These are phyloP conservation scores for Leccinum olivaceoglutinosum DNA, from an alignment of 1,284 basidiomycete genomes.

Conservation along the genomic window DNA sequence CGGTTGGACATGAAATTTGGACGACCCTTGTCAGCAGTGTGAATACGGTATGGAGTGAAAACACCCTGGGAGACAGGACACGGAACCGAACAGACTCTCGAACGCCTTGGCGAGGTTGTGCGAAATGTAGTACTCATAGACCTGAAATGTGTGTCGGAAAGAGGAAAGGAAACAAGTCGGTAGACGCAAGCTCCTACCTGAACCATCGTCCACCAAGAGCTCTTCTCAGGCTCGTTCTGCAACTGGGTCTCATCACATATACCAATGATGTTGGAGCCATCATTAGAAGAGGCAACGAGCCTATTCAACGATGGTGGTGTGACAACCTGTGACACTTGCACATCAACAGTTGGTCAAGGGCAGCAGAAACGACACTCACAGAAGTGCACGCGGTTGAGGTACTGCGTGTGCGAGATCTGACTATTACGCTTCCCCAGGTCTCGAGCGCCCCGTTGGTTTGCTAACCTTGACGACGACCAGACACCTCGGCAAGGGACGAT, in stretches of 20 bases:
- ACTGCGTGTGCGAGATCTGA: slow-evolving; percentile 93
- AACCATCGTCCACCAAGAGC: not conserved
- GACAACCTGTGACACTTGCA: not conserved
- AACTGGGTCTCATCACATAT: not conserved
- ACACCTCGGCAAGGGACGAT: slow-evolving; percentile 39
- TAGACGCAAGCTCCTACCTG: not conserved
- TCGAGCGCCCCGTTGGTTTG: slow-evolving; percentile 89
- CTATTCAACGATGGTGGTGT: not conserved
- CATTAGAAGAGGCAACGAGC: not conserved
- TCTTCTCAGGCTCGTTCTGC: not conserved
- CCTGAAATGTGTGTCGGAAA: slow-evolving; percentile 34
- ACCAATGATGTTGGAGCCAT: not conserved
- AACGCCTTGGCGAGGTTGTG: slow-evolving; percentile 83
- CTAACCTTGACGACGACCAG: slow-evolving; percentile 96
- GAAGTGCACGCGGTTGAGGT: slow-evolving; percentile 29
- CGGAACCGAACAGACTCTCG: slow-evolving; percentile 78
- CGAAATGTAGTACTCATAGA: slow-evolving; percentile 87
- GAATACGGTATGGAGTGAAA: slow-evolving; percentile 30
- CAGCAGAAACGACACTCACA: not conserved
- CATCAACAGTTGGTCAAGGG: not conserved
- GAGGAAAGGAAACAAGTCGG: slow-evolving; percentile 37
- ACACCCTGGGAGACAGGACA: slow-evolving; percentile 36
- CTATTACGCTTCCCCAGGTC: slow-evolving; percentile 98
- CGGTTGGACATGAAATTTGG: slow-evolving; percentile 96
- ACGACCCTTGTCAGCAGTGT: slow-evolving; percentile 84